These are phyloP conservation scores for Lentinula boryana DNA, from an alignment of 768 basidiomycete genomes.

Conservation along the genomic window DNA sequence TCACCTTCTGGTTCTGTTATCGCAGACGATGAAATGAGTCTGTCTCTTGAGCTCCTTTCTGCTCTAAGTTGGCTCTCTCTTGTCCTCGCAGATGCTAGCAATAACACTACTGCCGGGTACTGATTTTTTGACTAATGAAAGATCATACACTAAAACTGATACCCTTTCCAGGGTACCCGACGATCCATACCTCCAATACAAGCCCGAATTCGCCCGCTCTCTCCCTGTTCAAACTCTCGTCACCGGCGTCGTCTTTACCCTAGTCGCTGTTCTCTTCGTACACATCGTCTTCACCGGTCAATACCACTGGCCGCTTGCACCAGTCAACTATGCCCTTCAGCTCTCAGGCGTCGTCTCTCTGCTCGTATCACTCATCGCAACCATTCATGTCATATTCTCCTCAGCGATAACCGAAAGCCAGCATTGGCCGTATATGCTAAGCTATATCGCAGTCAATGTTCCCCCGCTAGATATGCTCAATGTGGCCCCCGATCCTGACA, in stretches of 20 bases:
- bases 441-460: slow-evolving; percentile 79
- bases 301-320: slow-evolving; percentile 93
- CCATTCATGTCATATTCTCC: slow-evolving; percentile 67
- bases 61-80: neutral
- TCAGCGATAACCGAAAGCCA: slow-evolving; percentile 55
- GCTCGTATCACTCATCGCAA: slow-evolving; percentile 71
- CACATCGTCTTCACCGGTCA: slow-evolving; percentile 94
- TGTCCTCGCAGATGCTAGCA: neutral
- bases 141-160: neutral
- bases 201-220: slow-evolving; percentile 81
- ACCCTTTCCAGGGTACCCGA: neutral
- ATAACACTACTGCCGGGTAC: neutral
- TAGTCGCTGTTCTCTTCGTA: slow-evolving; percentile 79
- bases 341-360: slow-evolving; percentile 77
- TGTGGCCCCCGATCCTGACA: slow-evolving; percentile 13
- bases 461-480: slow-evolving; percentile 42
- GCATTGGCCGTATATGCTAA: slow-evolving; percentile 93
- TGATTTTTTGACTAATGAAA: neutral
- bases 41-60: neutral
- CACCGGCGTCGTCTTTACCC: slow-evolving; percentile 78
- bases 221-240: slow-evolving; percentile 89
- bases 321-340: slow-evolving; percentile 88
- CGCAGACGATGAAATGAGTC: slow-evolving; percentile 3
- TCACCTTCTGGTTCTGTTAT: neutral
- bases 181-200: slow-evolving; percentile 75